Evolutionary conservation across 78 protist species (phyloP).

Genomic region (Dictyostelium capitatum): DNA sequence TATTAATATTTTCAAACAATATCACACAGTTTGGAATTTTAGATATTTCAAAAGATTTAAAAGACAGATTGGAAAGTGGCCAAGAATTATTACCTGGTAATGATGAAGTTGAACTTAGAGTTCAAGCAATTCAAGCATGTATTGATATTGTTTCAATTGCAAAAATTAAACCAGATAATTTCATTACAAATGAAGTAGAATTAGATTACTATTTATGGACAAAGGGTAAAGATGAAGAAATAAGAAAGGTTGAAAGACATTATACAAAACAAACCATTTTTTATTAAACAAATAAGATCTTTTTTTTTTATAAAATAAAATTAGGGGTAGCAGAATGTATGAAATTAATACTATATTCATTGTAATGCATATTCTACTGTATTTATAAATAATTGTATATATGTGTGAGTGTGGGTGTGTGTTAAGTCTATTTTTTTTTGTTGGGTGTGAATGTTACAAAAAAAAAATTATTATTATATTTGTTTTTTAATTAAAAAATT

Average conservation of each 20-base stretch:
- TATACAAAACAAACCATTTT: constrained; percentile 35
- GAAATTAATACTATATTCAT: too few relatives aligned
- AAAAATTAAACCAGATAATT: neutral
- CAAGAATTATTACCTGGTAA: constrained; percentile 23
- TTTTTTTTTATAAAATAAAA: neutral
- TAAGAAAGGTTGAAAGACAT: constrained; percentile 57
- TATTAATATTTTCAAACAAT: too few relatives aligned
- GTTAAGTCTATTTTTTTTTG: too few relatives aligned
- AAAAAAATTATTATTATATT: too few relatives aligned
- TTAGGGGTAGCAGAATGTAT: neutral
- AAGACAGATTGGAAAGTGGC: neutral
- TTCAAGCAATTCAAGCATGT: constrained; percentile 45
- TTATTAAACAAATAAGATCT: neutral
- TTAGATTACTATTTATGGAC: constrained; percentile 67
- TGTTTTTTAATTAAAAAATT: too few relatives aligned
- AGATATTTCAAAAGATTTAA: constrained; percentile 1
- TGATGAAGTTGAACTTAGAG: constrained; percentile 46
- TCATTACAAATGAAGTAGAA: constrained; percentile 18
- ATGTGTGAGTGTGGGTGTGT: too few relatives aligned
- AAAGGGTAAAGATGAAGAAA: constrained; percentile 39
- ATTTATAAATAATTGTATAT: too few relatives aligned
- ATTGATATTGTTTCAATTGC: neutral
- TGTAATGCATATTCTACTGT: too few relatives aligned
- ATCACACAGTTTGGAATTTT: constrained; percentile 26
- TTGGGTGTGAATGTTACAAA: too few relatives aligned